Conservation (phyloP, 352 stramenopile genomes). For the Phytopythium oedochilum region DNA sequence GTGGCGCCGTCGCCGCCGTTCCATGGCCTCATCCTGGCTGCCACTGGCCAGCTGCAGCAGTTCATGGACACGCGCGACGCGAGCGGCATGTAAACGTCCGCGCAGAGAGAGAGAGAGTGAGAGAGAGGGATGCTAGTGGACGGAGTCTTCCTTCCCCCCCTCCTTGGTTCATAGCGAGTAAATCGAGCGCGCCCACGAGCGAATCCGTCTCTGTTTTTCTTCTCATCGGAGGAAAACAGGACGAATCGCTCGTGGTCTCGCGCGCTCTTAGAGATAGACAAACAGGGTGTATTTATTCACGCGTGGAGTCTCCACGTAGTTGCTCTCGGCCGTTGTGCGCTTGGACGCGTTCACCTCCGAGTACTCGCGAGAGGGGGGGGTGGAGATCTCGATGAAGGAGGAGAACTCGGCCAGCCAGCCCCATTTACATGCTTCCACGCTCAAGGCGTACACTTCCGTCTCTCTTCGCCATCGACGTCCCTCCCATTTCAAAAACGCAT, state of each 20-base stretch:
- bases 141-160: not conserved
- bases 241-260: slow-evolving; percentile 31
- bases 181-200: slow-evolving; percentile 3
- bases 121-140: not conserved
- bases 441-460: not conserved
- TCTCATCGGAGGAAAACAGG: slow-evolving; percentile 28
- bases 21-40: slow-evolving; percentile 93
- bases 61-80: slow-evolving; percentile 53
- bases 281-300: slow-evolving; percentile 1
- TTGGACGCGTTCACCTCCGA: too few relatives aligned
- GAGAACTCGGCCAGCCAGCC: too few relatives aligned
- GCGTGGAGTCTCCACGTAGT: too few relatives aligned
- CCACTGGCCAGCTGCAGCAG: slow-evolving; percentile 65
- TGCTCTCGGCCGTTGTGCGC: too few relatives aligned
- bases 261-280: slow-evolving; percentile 2
- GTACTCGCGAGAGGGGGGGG: too few relatives aligned
- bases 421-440: not conserved
- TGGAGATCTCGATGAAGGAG: too few relatives aligned
- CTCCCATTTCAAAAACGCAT: not conserved
- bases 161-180: slow-evolving; percentile 1
- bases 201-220: slow-evolving; percentile 27
- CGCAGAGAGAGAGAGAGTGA: not conserved
- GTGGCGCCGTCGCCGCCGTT: slow-evolving; percentile 97
- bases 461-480: slow-evolving; percentile 1
- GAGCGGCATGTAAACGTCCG: slow-evolving; percentile 16